Evolutionary conservation across 345 rosid genomes (phyloP).

Genomic region (Clarkia xantiana): DNA sequence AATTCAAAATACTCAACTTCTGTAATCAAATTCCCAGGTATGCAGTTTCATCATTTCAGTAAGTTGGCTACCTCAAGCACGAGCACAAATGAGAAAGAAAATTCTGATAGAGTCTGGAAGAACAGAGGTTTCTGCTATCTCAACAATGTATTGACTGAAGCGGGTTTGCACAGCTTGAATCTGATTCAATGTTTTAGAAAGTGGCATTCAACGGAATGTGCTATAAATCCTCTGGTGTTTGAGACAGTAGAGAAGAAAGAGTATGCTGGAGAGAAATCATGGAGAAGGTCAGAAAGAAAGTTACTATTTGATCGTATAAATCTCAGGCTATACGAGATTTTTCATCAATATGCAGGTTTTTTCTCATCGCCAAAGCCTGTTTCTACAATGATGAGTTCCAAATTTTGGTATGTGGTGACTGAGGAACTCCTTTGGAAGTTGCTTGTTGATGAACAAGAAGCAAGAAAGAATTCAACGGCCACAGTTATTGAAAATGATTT

Average conservation of each 20-base stretch:
- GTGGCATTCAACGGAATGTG: conserved; percentile 18
- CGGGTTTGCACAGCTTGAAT: conserved; percentile 24
- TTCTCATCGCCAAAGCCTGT: conserved; percentile 35
- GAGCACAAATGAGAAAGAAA: conserved; percentile 20
- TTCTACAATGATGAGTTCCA: conserved; percentile 23
- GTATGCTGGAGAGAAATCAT: conserved; percentile 36
- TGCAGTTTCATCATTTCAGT: conserved; percentile 21
- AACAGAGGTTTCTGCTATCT: conserved; percentile 52
- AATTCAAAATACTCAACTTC: background rate
- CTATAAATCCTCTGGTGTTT: conserved; percentile 30
- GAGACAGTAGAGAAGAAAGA: conserved; percentile 62
- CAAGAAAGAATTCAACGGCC: conserved; percentile 17
- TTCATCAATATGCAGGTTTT: conserved; percentile 25
- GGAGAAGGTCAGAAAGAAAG: conserved; percentile 68
- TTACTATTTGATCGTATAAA: conserved; percentile 58
- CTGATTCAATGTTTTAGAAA: conserved; percentile 8
- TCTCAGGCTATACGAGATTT: conserved; percentile 29
- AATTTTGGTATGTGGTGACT: conserved; percentile 13
- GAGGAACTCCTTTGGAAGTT: conserved; percentile 41
- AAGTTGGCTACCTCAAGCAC: conserved; percentile 41
- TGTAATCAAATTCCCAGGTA: background rate
- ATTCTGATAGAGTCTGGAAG: conserved; percentile 19
- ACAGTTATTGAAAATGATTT: conserved; percentile 32
- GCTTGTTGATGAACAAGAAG: conserved; percentile 34
- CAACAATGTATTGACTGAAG: conserved; percentile 46